Conservation (phyloP, 306 rosid genomes). For the Quercus variabilis region DNA sequence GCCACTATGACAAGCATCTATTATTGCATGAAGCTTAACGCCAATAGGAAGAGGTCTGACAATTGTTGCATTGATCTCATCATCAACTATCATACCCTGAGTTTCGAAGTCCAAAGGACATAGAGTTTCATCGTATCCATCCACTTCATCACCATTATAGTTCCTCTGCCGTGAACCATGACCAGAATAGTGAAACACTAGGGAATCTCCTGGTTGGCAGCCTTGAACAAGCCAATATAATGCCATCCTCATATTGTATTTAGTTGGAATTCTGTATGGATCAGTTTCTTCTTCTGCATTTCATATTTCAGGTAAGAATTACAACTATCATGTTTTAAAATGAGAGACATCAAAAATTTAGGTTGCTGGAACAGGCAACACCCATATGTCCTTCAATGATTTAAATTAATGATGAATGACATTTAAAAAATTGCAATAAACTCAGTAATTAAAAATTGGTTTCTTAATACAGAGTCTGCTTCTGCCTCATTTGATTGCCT, state of each 20-base stretch:
- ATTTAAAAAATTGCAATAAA: background rate
- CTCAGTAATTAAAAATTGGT: background rate
- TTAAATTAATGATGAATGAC: background rate
- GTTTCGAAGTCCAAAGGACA: constrained; percentile 97
- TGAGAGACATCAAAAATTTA: background rate
- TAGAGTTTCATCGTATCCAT: constrained; percentile 92
- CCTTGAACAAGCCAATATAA: constrained; percentile 96
- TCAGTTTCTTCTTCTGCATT: constrained; percentile 96
- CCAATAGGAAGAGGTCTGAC: constrained; percentile 87
- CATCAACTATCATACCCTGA: constrained; percentile 99
- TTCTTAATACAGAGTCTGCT: background rate
- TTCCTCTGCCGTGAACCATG: constrained; percentile 93
- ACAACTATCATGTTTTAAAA: background rate
- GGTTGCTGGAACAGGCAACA: background rate
- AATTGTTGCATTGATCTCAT: constrained; percentile 76
- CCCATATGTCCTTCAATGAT: background rate
- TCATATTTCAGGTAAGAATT: constrained; percentile 17
- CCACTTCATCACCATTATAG: constrained; percentile 87
- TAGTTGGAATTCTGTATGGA: constrained; percentile 69
- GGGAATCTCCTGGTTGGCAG: constrained; percentile 91
- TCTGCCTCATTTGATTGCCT: background rate
- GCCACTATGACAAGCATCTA: constrained; percentile 98
- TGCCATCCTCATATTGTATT: constrained; percentile 89
- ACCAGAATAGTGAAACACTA: constrained; percentile 96
- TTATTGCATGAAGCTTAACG: constrained; percentile 86